A percentile compares a stretch with the other conserved stretches of the same genome.
These are phyloP conservation scores for Stramenopiles sp. DNA, from an alignment of 352 stramenopile genomes.

Conservation along the genomic window DNA sequence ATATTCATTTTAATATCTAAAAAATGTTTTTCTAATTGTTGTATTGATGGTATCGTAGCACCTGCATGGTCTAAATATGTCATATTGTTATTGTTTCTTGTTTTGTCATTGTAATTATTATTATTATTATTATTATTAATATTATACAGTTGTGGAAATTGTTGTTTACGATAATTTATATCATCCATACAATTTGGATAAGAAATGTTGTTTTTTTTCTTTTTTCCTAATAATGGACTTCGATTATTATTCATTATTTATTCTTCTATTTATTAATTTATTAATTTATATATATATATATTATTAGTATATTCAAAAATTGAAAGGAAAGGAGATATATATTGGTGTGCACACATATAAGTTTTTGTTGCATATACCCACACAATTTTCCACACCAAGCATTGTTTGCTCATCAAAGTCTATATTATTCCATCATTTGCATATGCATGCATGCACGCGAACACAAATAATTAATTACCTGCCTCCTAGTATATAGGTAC, in stretches of 20 bases:
- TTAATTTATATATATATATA: background rate
- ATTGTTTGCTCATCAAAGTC: no score
- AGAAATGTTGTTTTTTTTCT: no score
- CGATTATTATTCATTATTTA: no score
- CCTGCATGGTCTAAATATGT: conserved; percentile 58
- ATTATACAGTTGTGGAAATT: background rate
- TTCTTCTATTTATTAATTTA: background rate
- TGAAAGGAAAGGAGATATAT: background rate
- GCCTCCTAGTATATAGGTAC: background rate
- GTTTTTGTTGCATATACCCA: background rate
- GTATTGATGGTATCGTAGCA: conserved; percentile 42
- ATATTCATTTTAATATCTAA: conserved; percentile 30
- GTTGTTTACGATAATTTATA: background rate
- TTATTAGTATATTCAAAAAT: background rate
- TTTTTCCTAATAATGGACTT: no score
- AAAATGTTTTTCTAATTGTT: conserved; percentile 34
- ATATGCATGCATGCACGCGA: background rate
- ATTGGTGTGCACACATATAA: background rate
- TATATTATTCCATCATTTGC: background rate
- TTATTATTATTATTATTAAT: background rate
- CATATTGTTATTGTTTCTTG: conserved; percentile 9
- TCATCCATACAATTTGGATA: background rate
- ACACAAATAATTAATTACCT: background rate
- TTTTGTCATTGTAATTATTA: no score
- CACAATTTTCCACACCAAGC: no score